Evolutionary conservation across 106 monocot genomes (phyloP).

Genomic region (Allium cepa): DNA sequence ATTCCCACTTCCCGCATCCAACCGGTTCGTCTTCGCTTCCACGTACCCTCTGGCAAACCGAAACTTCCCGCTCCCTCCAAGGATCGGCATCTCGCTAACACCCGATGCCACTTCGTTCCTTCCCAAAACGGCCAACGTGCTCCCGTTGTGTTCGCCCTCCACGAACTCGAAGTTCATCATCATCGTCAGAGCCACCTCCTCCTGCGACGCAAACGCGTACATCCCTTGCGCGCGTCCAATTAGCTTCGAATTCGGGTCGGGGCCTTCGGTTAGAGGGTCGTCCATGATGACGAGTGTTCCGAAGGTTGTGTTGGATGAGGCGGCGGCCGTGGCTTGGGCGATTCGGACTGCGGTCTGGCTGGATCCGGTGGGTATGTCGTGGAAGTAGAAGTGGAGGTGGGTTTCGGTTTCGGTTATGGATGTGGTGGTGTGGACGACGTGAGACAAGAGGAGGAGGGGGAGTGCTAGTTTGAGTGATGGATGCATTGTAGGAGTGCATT

Average conservation of each 20-base stretch:
- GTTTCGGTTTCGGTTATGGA: not conserved
- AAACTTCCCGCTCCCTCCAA: conserved; percentile 27
- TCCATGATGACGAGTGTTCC: conserved; percentile 10
- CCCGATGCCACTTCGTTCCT: conserved; percentile 1
- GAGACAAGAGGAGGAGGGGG: too few species aligned
- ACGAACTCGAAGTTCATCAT: conserved; percentile 14
- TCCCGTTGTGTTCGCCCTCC: conserved; percentile 19
- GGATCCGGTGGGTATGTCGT: conserved; percentile 22
- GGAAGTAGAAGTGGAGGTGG: conserved; percentile 28
- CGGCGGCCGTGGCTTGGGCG: not conserved
- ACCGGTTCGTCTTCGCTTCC: conserved; percentile 4
- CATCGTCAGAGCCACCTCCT: conserved; percentile 1
- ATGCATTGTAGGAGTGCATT: too few species aligned
- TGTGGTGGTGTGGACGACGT: too few species aligned
- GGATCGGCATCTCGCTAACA: conserved; percentile 26
- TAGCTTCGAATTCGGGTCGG: conserved; percentile 8
- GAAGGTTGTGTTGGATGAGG: not conserved
- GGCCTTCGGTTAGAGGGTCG: conserved; percentile 33
- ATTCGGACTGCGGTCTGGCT: conserved; percentile 18
- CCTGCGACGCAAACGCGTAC: conserved; percentile 12
- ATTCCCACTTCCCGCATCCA: conserved; percentile 4
- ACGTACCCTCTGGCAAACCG: conserved; percentile 20
- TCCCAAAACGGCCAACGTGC: conserved; percentile 18
- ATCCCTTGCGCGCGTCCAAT: conserved; percentile 34
- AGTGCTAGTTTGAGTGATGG: too few species aligned